Conservation (phyloP, 2,329 filamentous ascomycete genomes). For the Diaporthe longicolla region DNA sequence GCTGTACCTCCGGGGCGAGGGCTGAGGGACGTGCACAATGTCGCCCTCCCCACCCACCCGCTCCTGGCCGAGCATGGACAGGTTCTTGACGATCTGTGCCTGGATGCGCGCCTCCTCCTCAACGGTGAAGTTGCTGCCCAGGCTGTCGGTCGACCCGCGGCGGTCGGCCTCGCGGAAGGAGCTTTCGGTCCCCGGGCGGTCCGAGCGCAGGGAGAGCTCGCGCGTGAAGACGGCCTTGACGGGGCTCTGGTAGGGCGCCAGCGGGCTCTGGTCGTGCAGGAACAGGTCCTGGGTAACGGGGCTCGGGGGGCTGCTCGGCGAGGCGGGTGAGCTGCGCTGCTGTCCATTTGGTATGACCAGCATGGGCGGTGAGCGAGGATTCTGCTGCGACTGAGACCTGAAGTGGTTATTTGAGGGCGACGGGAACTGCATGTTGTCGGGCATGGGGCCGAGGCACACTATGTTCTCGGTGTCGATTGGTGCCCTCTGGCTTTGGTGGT, state of each 20-base stretch:
- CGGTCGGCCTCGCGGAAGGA: background rate
- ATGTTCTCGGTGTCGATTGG: constrained; percentile 68
- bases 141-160: constrained; percentile 57
- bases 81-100: constrained; percentile 44
- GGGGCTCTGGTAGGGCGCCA: constrained; percentile 34
- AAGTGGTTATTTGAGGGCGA: constrained; percentile 46
- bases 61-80: constrained; percentile 51
- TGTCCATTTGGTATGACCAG: constrained; percentile 3
- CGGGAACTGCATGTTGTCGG: constrained; percentile 61
- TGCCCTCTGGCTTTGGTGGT: constrained; percentile 56
- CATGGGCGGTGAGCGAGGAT: constrained; percentile 23
- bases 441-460: constrained; percentile 68
- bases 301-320: constrained; percentile 46
- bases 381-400: constrained; percentile 20
- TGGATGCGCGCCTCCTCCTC: constrained; percentile 59
- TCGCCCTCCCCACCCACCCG: constrained; percentile 62
- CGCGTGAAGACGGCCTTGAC: constrained; percentile 37
- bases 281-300: constrained; percentile 47
- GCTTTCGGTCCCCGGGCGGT: background rate
- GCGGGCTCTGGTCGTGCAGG: constrained; percentile 41
- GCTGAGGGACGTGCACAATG: constrained; percentile 65
- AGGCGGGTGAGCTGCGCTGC: constrained; percentile 2
- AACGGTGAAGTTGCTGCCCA: constrained; percentile 71
- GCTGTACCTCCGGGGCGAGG: constrained; percentile 64
- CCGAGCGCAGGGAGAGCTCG: constrained; percentile 32